phyloP scores from a whole-genome alignment of 495 filamentous ascomycete species.

The Penicillium canariense region DNA sequence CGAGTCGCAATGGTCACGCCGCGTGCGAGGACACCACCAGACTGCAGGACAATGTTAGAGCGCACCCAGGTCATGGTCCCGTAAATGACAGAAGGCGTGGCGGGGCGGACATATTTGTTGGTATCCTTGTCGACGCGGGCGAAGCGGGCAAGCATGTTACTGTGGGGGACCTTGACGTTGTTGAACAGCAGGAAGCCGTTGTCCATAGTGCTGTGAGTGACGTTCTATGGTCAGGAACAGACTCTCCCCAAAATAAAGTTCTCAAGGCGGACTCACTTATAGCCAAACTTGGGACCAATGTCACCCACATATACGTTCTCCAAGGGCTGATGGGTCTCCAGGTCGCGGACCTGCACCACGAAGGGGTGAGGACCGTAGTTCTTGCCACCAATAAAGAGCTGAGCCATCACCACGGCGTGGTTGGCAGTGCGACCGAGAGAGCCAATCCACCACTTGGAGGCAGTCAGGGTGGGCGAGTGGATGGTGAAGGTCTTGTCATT shows the following conservation, averaged over 20 bases:
- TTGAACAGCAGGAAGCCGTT: conserved; percentile 75
- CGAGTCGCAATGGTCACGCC: conserved; percentile 73
- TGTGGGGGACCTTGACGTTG: conserved; percentile 64
- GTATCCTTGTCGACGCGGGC: conserved; percentile 59
- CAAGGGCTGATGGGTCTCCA: conserved; percentile 67
- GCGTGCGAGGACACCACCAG: conserved; percentile 64
- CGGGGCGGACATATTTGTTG: conserved; percentile 60
- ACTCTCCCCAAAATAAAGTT: neutral
- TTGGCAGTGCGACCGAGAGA: conserved; percentile 70
- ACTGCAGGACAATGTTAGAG: conserved; percentile 65
- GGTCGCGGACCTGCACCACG: conserved; percentile 68
- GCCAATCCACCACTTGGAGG: conserved; percentile 80
- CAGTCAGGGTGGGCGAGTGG: conserved; percentile 63
- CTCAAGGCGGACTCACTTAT: conserved; percentile 39
- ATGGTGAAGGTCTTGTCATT: conserved; percentile 68
- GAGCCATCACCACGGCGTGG: conserved; percentile 73
- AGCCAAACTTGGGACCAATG: conserved; percentile 73
- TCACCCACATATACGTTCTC: conserved; percentile 70
- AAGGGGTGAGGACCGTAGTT: conserved; percentile 71
- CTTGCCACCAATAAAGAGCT: conserved; percentile 61
- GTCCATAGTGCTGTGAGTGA: conserved; percentile 58
- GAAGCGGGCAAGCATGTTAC: conserved; percentile 67
- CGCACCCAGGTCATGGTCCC: conserved; percentile 73
- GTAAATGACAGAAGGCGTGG: conserved; percentile 63
- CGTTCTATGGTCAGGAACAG: neutral